These are phyloP conservation scores for Pseudocercospora ulei DNA, from an alignment of 2,329 filamentous ascomycete genomes.

Conservation along the genomic window DNA sequence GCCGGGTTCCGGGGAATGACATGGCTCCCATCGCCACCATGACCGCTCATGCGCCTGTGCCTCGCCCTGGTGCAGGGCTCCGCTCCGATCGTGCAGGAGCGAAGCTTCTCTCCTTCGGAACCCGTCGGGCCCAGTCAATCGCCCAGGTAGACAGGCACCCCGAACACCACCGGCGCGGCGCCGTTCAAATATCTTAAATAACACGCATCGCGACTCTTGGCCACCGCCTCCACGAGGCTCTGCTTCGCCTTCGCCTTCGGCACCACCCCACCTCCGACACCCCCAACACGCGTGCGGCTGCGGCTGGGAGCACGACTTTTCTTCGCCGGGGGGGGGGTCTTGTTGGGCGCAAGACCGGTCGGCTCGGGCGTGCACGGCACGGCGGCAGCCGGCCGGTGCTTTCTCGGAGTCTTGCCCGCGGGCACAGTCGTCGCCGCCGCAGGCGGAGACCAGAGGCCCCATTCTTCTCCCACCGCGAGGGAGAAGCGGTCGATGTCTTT, in stretches of 20 bases:
- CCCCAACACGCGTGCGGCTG: no score
- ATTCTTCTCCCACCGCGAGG: conserved; percentile 65
- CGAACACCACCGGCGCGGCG: conserved; percentile 87
- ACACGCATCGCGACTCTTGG: conserved; percentile 64
- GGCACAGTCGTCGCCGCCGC: conserved; percentile 19
- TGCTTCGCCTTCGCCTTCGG: conserved; percentile 23
- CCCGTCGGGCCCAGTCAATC: no score
- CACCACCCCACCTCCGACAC: conserved; percentile 25
- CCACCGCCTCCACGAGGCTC: conserved; percentile 69
- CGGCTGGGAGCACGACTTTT: conserved; percentile 29
- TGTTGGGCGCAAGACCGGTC: conserved; percentile 32
- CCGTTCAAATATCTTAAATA: conserved; percentile 85
- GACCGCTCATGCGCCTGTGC: no score
- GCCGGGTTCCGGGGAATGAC: no score
- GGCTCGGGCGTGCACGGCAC: conserved; percentile 28
- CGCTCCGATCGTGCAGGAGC: no score
- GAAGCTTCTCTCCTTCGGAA: no score
- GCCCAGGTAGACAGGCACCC: conserved; percentile 75
- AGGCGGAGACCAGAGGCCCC: conserved; percentile 56
- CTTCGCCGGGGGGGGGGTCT: conserved; percentile 29
- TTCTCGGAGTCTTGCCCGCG: conserved; percentile 28
- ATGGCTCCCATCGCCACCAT: no score
- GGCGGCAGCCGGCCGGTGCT: conserved; percentile 18
- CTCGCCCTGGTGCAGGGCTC: no score
- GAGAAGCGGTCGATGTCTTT: conserved; percentile 94